A percentile compares a stretch with the other conserved stretches of the same genome.
Evolutionary conservation across 257 asterid species (phyloP).

Genomic region (Ilex asprella): DNA sequence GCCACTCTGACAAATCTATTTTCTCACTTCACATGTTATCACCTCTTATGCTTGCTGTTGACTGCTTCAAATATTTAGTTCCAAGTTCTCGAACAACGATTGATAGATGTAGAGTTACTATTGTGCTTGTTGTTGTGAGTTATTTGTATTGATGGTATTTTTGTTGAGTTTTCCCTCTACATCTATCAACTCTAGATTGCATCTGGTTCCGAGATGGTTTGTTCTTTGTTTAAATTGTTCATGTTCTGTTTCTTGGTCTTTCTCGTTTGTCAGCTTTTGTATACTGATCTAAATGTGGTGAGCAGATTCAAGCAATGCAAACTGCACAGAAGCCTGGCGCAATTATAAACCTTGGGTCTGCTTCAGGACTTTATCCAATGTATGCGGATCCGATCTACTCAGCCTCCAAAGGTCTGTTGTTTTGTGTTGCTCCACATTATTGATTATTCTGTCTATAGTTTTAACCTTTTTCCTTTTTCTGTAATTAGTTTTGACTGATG

Average conservation of each 20-base stretch:
- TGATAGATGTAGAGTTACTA: no score
- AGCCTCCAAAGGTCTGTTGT: constrained; percentile 70
- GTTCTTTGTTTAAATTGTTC: background rate
- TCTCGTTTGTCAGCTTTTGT: constrained; percentile 5
- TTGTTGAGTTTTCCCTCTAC: background rate
- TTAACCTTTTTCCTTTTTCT: background rate
- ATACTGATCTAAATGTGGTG: constrained; percentile 20
- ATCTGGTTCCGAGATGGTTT: background rate
- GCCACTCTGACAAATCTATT: no score
- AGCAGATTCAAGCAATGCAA: constrained; percentile 70
- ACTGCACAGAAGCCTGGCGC: constrained; percentile 69
- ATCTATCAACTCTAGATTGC: background rate
- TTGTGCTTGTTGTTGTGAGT: background rate
- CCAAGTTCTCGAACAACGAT: no score
- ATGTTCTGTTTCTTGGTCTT: background rate
- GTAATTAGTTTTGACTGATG: background rate
- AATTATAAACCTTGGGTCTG: constrained; percentile 74
- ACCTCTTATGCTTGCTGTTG: no score
- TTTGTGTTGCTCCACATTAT: constrained; percentile 10
- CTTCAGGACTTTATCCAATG: constrained; percentile 94
- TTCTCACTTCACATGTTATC: no score
- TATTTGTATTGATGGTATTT: background rate
- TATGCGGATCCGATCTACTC: constrained; percentile 72
- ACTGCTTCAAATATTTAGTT: no score
- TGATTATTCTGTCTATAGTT: background rate